Evolutionary conservation across 495 filamentous ascomycete genomes (phyloP).

Genomic region (Neurospora cerealis): DNA sequence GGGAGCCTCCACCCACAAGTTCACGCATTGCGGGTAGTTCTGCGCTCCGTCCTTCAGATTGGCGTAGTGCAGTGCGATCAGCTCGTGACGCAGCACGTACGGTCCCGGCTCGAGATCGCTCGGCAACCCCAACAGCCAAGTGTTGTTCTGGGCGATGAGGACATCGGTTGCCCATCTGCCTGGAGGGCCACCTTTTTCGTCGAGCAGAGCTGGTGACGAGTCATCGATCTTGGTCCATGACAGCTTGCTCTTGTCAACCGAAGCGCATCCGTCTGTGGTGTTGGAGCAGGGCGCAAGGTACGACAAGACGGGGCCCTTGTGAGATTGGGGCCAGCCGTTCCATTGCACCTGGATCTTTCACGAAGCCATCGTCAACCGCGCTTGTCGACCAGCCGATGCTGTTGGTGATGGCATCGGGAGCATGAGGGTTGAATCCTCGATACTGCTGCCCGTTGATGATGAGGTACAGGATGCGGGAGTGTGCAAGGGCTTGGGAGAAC

Average conservation of each 20-base stretch:
- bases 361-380: constrained; percentile 45
- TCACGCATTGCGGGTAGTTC: constrained; percentile 65
- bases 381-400: constrained; percentile 39
- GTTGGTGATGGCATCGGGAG: constrained; percentile 28
- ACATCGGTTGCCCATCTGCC: constrained; percentile 55
- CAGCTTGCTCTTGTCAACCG: constrained; percentile 53
- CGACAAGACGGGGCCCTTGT: constrained; percentile 41
- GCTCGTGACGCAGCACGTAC: constrained; percentile 67
- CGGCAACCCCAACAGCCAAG: constrained; percentile 55
- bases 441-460: constrained; percentile 45
- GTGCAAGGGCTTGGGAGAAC: constrained; percentile 24
- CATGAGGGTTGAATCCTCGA: constrained; percentile 38
- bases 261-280: constrained; percentile 43
- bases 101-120: constrained; percentile 45
- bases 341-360: constrained; percentile 51
- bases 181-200: constrained; percentile 30
- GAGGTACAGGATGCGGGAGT: constrained; percentile 53
- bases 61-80: constrained; percentile 63
- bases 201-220: constrained; percentile 36
- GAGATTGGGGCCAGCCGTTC: constrained; percentile 56
- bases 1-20: constrained; percentile 29
- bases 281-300: constrained; percentile 66
- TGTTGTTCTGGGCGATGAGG: constrained; percentile 55
- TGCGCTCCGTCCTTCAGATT: constrained; percentile 49
- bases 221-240: constrained; percentile 65